Evolutionary conservation across 345 rosid genomes (phyloP), one percentile per base, ranked within the genome.

Genomic region (Dipteronia dyeriana): DNA sequence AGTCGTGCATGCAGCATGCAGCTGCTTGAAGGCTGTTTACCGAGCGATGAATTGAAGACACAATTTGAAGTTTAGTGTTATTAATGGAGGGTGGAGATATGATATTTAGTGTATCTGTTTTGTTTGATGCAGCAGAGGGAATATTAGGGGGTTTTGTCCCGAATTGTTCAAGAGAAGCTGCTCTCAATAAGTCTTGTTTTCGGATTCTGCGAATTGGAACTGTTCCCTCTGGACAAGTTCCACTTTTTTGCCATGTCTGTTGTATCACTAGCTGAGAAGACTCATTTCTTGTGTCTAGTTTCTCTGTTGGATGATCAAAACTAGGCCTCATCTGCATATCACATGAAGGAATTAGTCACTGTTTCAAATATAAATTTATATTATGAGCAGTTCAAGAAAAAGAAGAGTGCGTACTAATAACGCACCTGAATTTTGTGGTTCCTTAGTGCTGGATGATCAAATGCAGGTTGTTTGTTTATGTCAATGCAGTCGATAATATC

Each of bases 401-500:
- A 26, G 73, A n/a, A 47, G 11, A 41, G 23, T 9, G 23, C 9
- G 29, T 7, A 53, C 57, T 13, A 25, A 70, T 57, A 57, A 63
- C 38, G 16, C 34, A 85, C 92, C 83, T 88, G 94, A 70, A 88
- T 79, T 9, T 68, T 76, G 56, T 87, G 91, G 74, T 78, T 79
- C 78, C 13, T 88, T 56, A 87, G 68, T 0, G 72, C 80, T 0
- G 90, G 90, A 77, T 85, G 88, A 76, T 88, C 89, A 10, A 90
- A 87, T 61, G 92, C 87, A 41, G 80, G 87, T 70, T 90, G 94
- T 53, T 80, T 86, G 68, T 86, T 69, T 49, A 88, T 80, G 64
- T 86, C 82, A 4, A 90, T 75, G 51, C 90, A 88, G 39, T 87
- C 90, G 25, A 87, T 87, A 13, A 86, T 75, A 73, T 88, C 91